A percentile compares a stretch with the other conserved stretches of the same genome.
Conservation (phyloP, 2,329 filamentous ascomycete genomes). For the Metarhizium rileyi region DNA sequence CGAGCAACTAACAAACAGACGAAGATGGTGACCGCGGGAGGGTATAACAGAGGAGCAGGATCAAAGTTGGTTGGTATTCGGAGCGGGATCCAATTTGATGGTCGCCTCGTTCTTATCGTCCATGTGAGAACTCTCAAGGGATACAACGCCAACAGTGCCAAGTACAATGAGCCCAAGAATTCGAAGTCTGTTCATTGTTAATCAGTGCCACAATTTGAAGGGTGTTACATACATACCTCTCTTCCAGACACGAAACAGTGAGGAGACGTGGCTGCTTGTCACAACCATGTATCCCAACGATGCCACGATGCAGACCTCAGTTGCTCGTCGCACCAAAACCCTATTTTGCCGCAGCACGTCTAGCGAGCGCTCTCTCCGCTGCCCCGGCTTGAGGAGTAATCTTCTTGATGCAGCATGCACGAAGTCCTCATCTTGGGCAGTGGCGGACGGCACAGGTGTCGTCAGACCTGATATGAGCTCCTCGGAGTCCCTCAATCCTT, state of each 20-base stretch:
- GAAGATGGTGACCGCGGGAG: constrained; percentile 63
- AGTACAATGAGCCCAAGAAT: constrained; percentile 26
- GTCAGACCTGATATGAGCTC: constrained; percentile 44
- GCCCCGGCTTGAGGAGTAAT: constrained; percentile 7
- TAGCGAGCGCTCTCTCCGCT: constrained; percentile 13
- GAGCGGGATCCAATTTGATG: constrained; percentile 31
- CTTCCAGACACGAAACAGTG: constrained; percentile 35
- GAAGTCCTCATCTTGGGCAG: constrained; percentile 32
- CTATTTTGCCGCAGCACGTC: constrained; percentile 33
- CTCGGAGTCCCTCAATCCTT: constrained; percentile 60
- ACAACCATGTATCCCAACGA: constrained; percentile 39
- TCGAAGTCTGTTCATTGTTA: constrained; percentile 30
- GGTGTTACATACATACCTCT: constrained; percentile 30
- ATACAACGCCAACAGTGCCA: constrained; percentile 40
- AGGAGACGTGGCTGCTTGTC: constrained; percentile 35
- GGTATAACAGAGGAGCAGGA: constrained; percentile 84
- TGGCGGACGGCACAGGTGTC: constrained; percentile 44
- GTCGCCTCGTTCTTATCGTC: constrained; percentile 30
- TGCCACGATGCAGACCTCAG: constrained; percentile 42
- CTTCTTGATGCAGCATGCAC: constrained; percentile 14
- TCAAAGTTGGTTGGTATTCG: constrained; percentile 70
- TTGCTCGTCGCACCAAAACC: constrained; percentile 41
- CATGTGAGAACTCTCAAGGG: constrained; percentile 48
- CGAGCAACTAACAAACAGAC: constrained; percentile 65
- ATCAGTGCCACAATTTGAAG: background rate